Evolutionary conservation across 75 land plant genomes (phyloP).

Genomic region (Pseudotsuga menziesii): DNA sequence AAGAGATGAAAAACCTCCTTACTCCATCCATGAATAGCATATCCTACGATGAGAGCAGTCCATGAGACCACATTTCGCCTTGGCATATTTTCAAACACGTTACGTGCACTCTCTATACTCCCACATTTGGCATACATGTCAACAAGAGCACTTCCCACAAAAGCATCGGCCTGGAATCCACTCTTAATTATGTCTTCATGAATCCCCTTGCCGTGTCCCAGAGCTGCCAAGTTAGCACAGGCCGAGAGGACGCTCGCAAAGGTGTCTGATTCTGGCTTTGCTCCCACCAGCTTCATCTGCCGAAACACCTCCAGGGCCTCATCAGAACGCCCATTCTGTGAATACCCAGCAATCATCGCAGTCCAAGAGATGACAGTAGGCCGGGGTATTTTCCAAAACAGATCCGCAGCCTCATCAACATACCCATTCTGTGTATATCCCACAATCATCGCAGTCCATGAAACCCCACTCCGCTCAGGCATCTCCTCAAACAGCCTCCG

Average conservation of each 20-base stretch:
- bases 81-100: constrained; percentile 22
- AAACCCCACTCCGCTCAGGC: neutral
- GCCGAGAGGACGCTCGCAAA: neutral
- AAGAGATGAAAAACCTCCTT: constrained; percentile 30
- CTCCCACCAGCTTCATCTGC: constrained; percentile 6
- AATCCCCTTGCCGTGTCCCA: neutral
- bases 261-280: neutral
- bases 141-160: constrained; percentile 22
- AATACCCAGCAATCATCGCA: constrained; percentile 10
- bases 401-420: neutral
- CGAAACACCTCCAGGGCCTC: constrained; percentile 7
- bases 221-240: constrained; percentile 1
- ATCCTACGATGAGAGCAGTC: constrained; percentile 31
- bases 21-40: constrained; percentile 31
- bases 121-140: constrained; percentile 54
- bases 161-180: neutral
- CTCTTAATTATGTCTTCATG: neutral
- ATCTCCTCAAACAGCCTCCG: constrained; percentile 16
- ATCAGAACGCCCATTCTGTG: neutral
- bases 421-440: neutral
- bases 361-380: constrained; percentile 3
- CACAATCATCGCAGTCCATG: neutral
- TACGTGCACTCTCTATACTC: constrained; percentile 13
- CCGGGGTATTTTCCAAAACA: neutral
- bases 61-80: constrained; percentile 34